Conservation (phyloP, 2,329 filamentous ascomycete genomes). For the Balansia obtecta region DNA sequence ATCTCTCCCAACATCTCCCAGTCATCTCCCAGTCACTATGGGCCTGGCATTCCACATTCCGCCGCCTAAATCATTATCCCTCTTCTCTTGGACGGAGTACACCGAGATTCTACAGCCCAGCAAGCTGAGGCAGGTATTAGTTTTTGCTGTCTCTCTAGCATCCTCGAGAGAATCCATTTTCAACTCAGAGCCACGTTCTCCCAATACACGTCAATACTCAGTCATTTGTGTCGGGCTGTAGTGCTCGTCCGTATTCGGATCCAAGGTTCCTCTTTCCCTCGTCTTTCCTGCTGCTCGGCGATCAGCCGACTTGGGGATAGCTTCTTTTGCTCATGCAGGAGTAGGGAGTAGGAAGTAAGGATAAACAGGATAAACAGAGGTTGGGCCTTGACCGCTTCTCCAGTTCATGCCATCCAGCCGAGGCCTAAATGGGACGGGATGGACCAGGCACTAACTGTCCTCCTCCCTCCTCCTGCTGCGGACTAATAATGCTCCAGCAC, state of each 20-base stretch:
- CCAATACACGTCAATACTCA: too few species aligned
- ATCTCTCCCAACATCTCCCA: too few species aligned
- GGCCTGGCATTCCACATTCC: too few species aligned
- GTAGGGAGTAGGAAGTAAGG: not conserved
- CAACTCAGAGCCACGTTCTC: too few species aligned
- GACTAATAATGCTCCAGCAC: not conserved
- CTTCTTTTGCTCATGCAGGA: not conserved
- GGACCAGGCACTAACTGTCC: not conserved
- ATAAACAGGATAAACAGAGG: not conserved
- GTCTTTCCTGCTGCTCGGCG: not conserved
- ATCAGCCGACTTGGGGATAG: not conserved
- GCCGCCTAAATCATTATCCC: too few species aligned
- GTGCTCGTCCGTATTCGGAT: not conserved
- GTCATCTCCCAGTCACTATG: too few species aligned
- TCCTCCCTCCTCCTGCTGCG: not conserved
- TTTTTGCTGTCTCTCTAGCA: too few species aligned
- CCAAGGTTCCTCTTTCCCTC: not conserved
- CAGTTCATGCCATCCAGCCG: not conserved
- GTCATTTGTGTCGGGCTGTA: too few species aligned
- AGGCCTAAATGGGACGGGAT: not conserved
- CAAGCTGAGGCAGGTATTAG: too few species aligned
- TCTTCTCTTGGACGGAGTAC: too few species aligned
- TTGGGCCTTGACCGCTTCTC: conserved; percentile 7
- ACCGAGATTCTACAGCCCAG: too few species aligned
- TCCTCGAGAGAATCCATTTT: too few species aligned